Base-by-base conservation (phyloP, 306 rosid genomes). In the Ziziphus jujuba region DNA sequence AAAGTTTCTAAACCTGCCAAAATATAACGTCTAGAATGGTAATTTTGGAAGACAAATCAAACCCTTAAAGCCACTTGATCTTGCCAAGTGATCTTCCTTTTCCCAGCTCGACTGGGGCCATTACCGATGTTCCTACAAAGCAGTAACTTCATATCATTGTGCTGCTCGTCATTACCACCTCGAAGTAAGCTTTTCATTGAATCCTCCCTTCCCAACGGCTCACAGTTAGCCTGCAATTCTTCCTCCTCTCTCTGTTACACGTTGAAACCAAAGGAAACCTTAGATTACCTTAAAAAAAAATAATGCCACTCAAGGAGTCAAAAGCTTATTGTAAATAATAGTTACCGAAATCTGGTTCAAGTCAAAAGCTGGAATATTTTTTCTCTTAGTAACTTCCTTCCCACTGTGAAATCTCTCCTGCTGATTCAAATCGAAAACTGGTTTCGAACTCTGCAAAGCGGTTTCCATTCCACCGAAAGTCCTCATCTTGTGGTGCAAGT, bases 81-180 rank as follows among this genome's bases (percentile, higher is more conserved):
- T 79, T 91, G 99, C 99, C 99, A 88, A 59, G 97, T 80, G 74
- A 95, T 95, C 92, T 90, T 95, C 80, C 97, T 88, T 78, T 95
- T 95, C 75, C 88, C 88, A 4, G 91, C 51, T 68, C 96, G 84
- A 70, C 62, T 91, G 10, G 99, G 31, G 52, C 95, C 97, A 45
- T 72, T 88, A 5, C 92, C 96, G 12, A 82, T 44, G 34, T 75
- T 84, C 82, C 97, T 82, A 56, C 97, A 95, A 24, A 72, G 84
- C 6, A 84, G 86, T 6, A 93, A 70, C 82, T 90, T 90, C 75
- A 83, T 79, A 56, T 93, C 92, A 17, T 61, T 76, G 68, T 73
- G 87, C 73, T 80, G 93, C 74, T 90, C 92, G 0, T 87, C 95
- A 15, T 72, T 63, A 36, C 35, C 72, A n/a, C 80, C 81, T 77